phyloP scores from a whole-genome alignment of 2,329 filamentous ascomycete species.

The Fusarium hainanense region DNA sequence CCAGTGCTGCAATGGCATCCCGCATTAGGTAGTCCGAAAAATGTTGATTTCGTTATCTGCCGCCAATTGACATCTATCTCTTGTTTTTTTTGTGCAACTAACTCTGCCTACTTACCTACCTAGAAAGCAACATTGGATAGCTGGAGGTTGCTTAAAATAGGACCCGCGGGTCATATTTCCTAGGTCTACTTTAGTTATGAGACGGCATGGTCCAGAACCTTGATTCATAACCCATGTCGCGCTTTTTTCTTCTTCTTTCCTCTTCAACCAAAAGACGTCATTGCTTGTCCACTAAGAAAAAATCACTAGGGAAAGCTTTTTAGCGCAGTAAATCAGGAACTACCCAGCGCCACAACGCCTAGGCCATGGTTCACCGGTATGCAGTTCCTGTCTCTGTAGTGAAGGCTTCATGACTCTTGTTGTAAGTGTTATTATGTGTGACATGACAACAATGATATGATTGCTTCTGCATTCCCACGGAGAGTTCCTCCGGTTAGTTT shows the following conservation, averaged over 20 bases:
- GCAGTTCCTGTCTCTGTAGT: slow-evolving; percentile 25
- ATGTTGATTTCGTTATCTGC: not conserved
- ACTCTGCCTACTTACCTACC: not conserved
- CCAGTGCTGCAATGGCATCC: not conserved
- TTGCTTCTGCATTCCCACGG: not conserved
- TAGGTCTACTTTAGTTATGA: not conserved
- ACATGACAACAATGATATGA: slow-evolving; percentile 10
- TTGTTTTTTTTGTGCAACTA: not conserved
- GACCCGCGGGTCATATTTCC: slow-evolving; percentile 4
- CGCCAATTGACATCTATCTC: slow-evolving; percentile 6
- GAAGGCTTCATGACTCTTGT: slow-evolving; percentile 31
- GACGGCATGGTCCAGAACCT: slow-evolving; percentile 28
- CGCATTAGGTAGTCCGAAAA: slow-evolving; percentile 21
- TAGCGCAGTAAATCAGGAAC: slow-evolving; percentile 28
- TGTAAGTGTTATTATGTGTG: slow-evolving; percentile 27
- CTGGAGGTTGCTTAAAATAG: slow-evolving; percentile 7
- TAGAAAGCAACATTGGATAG: not conserved
- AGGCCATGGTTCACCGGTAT: slow-evolving; percentile 36
- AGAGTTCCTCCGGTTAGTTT: slow-evolving; percentile 7
- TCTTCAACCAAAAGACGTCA: slow-evolving; percentile 39
- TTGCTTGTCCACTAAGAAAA: slow-evolving; percentile 13
- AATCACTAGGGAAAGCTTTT: slow-evolving; percentile 16
- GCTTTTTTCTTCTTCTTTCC: not conserved
- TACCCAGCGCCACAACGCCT: slow-evolving; percentile 30
- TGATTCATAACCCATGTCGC: slow-evolving; percentile 20